Conservation (phyloP, 768 basidiomycete species). For the Suillus luteus region DNA sequence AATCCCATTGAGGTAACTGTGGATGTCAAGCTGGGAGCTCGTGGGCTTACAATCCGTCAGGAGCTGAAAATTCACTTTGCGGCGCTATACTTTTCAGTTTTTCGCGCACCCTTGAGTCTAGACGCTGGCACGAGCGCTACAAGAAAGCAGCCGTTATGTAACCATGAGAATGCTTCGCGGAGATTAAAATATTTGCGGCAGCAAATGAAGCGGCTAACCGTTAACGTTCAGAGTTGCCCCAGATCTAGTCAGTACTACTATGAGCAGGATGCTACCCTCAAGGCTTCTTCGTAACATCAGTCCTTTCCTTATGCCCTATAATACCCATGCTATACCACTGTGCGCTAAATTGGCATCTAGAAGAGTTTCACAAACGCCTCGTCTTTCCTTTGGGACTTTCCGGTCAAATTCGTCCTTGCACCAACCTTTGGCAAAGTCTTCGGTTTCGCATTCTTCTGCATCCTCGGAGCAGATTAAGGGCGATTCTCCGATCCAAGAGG, state of each 20-base stretch:
- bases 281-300: slow-evolving; percentile 1
- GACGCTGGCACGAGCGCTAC: background rate
- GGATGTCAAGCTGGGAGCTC: background rate
- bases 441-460: slow-evolving; percentile 5
- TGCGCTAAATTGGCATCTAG: background rate
- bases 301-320: background rate
- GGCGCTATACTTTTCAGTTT: background rate
- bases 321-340: background rate
- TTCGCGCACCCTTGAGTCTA: background rate
- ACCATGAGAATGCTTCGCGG: background rate
- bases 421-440: background rate
- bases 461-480: slow-evolving; percentile 27
- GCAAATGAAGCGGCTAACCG: background rate
- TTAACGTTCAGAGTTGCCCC: background rate
- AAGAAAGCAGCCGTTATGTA: background rate
- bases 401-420: slow-evolving; percentile 23
- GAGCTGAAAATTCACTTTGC: background rate
- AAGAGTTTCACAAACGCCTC: background rate
- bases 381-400: slow-evolving; percentile 32
- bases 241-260: background rate
- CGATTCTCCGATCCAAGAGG: slow-evolving; percentile 45
- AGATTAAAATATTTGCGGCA: background rate
- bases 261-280: background rate
- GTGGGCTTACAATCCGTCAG: background rate
- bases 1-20: background rate